These are phyloP conservation scores for Didymella arachidicola DNA, from an alignment of 2,329 filamentous ascomycete species.

Conservation along the genomic window DNA sequence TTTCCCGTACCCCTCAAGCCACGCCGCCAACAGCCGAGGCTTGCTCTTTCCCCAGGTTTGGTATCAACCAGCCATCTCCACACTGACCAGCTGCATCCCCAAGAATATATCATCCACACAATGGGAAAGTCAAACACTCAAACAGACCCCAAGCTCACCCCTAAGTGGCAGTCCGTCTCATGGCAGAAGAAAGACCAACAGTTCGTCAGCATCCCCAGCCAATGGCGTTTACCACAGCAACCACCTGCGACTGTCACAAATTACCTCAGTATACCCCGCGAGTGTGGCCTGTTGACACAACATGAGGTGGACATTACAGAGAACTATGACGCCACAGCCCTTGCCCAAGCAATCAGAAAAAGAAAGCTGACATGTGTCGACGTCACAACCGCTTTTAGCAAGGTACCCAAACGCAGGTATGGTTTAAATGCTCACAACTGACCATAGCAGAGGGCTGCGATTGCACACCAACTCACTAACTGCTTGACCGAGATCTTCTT, in stretches of 20 bases:
- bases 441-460: constrained; percentile 51
- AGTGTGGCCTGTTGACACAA: constrained; percentile 60
- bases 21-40: constrained; percentile 17
- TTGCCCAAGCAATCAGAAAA: constrained; percentile 48
- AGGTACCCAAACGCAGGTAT: constrained; percentile 33
- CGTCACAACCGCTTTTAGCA: constrained; percentile 55
- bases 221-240: constrained; percentile 52
- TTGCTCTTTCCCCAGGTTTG: constrained; percentile 8
- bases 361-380: constrained; percentile 49
- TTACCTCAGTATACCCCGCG: constrained; percentile 58
- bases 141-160: constrained; percentile 19
- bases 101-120: background rate
- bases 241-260: constrained; percentile 36
- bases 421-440: background rate
- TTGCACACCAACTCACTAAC: constrained; percentile 57
- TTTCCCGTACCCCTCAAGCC: constrained; percentile 26
- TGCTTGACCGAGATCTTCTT: constrained; percentile 54
- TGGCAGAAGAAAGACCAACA: constrained; percentile 55
- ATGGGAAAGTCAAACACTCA: constrained; percentile 26
- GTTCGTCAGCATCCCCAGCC: constrained; percentile 51
- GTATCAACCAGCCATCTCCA: constrained; percentile 6
- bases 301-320: constrained; percentile 65
- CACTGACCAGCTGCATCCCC: constrained; percentile 3
- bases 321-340: constrained; percentile 56
- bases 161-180: constrained; percentile 52